Percentiles rank a stretch among this genome's conserved stretches.
These are phyloP conservation scores for Kodamaea sagamina DNA, from an alignment of 805 yeast genomes.

Conservation along the genomic window DNA sequence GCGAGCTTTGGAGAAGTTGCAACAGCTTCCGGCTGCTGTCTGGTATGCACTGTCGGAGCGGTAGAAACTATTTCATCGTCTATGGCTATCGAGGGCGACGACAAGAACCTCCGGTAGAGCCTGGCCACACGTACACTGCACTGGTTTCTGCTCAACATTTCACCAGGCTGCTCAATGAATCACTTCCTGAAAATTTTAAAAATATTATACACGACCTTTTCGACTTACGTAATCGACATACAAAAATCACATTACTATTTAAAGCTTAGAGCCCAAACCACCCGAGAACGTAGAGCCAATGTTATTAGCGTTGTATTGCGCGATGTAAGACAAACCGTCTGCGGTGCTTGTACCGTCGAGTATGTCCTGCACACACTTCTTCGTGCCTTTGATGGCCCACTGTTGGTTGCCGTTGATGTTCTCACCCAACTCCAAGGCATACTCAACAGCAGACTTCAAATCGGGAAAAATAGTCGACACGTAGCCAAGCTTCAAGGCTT, in stretches of 20 bases:
- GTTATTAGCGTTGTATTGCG: constrained; percentile 50
- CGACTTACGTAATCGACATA: background rate
- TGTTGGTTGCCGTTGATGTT: constrained; percentile 48
- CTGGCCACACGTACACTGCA: constrained; percentile 3
- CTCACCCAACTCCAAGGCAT: constrained; percentile 52
- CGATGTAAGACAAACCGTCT: constrained; percentile 54
- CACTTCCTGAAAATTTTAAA: background rate
- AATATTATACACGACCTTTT: background rate
- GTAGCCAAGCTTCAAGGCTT: constrained; percentile 58
- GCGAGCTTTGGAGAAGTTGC: background rate
- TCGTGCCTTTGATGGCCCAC: constrained; percentile 69
- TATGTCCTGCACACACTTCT: constrained; percentile 50
- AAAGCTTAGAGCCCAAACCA: constrained; percentile 7
- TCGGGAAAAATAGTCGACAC: constrained; percentile 48
- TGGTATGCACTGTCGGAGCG: background rate
- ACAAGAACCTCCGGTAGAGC: constrained; percentile 7
- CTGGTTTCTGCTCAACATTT: constrained; percentile 8
- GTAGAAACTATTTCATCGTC: background rate
- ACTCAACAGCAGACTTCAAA: constrained; percentile 49
- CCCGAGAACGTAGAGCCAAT: constrained; percentile 15
- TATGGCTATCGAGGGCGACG: constrained; percentile 5
- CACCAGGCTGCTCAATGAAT: background rate
- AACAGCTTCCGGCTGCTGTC: background rate
- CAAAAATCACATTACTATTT: background rate
- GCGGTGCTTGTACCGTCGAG: constrained; percentile 37